A percentile compares a stretch with the other conserved stretches of the same genome.
These are phyloP conservation scores for Hypericum perforatum DNA, from an alignment of 345 rosid genomes.

Conservation along the genomic window DNA sequence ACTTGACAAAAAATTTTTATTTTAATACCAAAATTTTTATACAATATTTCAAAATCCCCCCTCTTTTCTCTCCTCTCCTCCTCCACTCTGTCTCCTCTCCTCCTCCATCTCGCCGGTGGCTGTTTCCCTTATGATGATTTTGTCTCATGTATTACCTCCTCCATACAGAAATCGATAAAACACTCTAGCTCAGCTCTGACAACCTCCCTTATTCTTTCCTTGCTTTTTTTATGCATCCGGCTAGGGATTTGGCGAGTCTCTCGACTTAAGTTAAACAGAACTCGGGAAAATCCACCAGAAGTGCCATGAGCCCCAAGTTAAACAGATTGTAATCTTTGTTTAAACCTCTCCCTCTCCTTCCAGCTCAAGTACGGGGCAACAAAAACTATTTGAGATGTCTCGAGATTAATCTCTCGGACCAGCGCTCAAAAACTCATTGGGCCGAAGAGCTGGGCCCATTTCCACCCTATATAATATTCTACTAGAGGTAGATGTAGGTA, in stretches of 20 bases:
- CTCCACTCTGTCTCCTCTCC: too few relatives aligned
- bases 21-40: too few relatives aligned
- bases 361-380: constrained; percentile 51
- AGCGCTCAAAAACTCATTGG: constrained; percentile 35
- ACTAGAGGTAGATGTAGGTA: constrained; percentile 57
- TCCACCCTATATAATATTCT: constrained; percentile 39
- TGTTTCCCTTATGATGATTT: constrained; percentile 21
- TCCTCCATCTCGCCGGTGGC: constrained; percentile 34
- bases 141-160: constrained; percentile 35
- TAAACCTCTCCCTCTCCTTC: constrained; percentile 31
- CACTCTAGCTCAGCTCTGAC: constrained; percentile 46
- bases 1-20: too few relatives aligned
- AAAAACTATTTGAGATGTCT: constrained; percentile 80
- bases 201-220: constrained; percentile 32
- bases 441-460: constrained; percentile 31
- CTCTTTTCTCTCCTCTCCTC: too few relatives aligned
- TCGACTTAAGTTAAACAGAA: too few relatives aligned
- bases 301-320: constrained; percentile 58
- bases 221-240: constrained; percentile 41
- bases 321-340: constrained; percentile 59
- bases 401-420: constrained; percentile 69
- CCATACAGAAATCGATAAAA: constrained; percentile 80
- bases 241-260: constrained; percentile 36
- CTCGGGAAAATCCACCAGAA: constrained; percentile 64
- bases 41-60: too few relatives aligned